Evolutionary conservation across 2,329 filamentous ascomycete genomes (phyloP).

Genomic region (Cladophialophora bantiana): DNA sequence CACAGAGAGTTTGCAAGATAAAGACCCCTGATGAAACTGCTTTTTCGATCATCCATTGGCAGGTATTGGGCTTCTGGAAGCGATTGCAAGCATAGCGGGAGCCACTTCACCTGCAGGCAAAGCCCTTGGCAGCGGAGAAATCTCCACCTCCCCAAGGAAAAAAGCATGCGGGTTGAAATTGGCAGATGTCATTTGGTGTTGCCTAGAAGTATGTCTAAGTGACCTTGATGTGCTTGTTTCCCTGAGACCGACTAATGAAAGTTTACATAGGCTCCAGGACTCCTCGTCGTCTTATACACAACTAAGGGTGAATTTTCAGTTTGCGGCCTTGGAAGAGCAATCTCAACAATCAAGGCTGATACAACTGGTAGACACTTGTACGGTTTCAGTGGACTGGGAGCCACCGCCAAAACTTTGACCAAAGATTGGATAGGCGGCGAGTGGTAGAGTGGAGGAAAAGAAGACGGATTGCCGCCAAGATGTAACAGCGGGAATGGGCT

Average conservation of each 20-base stretch:
- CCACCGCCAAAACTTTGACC: background rate
- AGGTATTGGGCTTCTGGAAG: constrained; percentile 1
- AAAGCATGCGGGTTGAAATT: constrained; percentile 1
- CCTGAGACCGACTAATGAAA: background rate
- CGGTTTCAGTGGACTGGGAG: background rate
- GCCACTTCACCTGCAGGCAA: background rate
- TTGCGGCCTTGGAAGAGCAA: background rate
- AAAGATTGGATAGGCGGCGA: background rate
- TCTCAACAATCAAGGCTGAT: background rate
- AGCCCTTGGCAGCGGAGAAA: constrained; percentile 21
- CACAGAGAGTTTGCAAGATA: background rate
- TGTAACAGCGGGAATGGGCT: constrained; percentile 14
- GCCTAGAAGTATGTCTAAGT: background rate
- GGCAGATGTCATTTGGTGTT: constrained; percentile 16
- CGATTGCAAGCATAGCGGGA: background rate
- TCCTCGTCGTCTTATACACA: background rate
- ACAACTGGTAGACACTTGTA: background rate
- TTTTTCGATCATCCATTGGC: background rate
- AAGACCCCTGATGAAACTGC: background rate
- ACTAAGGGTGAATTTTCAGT: background rate
- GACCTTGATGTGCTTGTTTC: background rate
- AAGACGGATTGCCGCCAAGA: background rate
- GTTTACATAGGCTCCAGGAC: background rate
- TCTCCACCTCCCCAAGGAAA: constrained; percentile 14
- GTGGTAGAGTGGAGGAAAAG: background rate